Conservation (phyloP, 2,329 filamentous ascomycete species). For the Neurospora crassa region DNA sequence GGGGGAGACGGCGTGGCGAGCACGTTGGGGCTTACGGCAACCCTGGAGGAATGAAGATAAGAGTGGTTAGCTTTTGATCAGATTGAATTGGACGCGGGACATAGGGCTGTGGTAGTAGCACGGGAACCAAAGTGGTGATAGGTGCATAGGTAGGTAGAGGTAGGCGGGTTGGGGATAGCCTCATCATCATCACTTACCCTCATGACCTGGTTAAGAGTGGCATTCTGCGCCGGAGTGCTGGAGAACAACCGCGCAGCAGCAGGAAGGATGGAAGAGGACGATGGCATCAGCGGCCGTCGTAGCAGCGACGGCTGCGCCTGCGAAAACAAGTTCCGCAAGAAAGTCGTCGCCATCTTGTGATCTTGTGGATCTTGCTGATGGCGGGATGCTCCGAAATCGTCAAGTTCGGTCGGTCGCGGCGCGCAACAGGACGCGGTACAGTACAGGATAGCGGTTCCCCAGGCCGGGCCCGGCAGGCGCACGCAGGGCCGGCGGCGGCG, state of each 20-base stretch:
- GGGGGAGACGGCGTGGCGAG: slow-evolving; percentile 80
- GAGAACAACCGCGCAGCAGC: slow-evolving; percentile 25
- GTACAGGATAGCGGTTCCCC: not conserved
- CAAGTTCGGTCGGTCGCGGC: not conserved
- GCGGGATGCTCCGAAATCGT: not conserved
- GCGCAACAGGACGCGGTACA: not conserved
- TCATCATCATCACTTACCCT: slow-evolving; percentile 30
- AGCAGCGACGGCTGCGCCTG: slow-evolving; percentile 22
- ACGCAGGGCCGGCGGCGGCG: not conserved
- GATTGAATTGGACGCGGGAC: not conserved
- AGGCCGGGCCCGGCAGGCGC: not conserved
- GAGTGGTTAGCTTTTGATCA: not conserved
- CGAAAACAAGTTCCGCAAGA: slow-evolving; percentile 23
- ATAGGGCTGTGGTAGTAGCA: not conserved
- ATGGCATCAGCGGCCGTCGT: slow-evolving; percentile 13
- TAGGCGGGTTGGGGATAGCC: not conserved
- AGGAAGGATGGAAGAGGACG: slow-evolving; percentile 13
- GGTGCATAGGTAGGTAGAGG: not conserved
- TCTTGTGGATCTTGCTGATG: not conserved
- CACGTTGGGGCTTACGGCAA: slow-evolving; percentile 68
- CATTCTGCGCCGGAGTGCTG: slow-evolving; percentile 38
- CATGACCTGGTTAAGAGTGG: slow-evolving; percentile 66
- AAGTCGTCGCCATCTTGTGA: slow-evolving; percentile 24
- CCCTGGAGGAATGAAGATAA: slow-evolving; percentile 34
- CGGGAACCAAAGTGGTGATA: not conserved